Evolutionary conservation across 768 basidiomycete genomes (phyloP).

Genomic region (Cystobasidium ongulense): DNA sequence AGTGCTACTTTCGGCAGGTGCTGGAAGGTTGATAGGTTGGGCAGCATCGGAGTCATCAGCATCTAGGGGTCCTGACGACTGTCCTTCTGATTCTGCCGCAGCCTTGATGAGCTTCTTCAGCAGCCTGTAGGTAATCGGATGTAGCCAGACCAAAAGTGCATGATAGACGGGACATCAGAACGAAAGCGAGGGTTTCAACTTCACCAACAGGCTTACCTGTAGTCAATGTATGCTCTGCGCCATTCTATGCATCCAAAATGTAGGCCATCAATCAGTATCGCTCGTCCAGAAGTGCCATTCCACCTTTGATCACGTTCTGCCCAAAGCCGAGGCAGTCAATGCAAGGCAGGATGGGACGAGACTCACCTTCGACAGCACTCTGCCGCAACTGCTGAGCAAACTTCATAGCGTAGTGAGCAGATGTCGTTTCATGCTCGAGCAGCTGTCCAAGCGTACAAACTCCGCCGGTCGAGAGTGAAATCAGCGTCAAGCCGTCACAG

Average conservation of each 20-base stretch:
- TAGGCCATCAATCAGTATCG: background rate
- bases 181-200: no score
- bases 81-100: background rate
- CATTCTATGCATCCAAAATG: conserved; percentile 8
- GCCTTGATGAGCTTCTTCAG: conserved; percentile 33
- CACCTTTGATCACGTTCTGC: background rate
- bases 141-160: no score
- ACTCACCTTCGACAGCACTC: conserved; percentile 29
- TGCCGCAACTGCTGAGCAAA: conserved; percentile 31
- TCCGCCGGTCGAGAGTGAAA: background rate
- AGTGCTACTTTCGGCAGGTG: background rate
- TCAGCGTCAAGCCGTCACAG: background rate
- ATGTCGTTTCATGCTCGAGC: background rate
- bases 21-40: conserved; percentile 8
- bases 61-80: background rate
- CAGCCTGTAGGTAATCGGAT: background rate
- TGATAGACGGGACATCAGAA: no score
- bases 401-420: conserved; percentile 19
- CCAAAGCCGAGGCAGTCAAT: no score
- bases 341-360: no score
- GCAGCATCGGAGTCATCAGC: background rate
- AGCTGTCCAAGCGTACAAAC: background rate
- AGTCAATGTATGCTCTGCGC: conserved; percentile 30
- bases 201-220: background rate
- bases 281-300: conserved; percentile 2